Evolutionary conservation across 1,139 yeast genomes (phyloP).

Genomic region (Casaregolazyma suthepensis): DNA sequence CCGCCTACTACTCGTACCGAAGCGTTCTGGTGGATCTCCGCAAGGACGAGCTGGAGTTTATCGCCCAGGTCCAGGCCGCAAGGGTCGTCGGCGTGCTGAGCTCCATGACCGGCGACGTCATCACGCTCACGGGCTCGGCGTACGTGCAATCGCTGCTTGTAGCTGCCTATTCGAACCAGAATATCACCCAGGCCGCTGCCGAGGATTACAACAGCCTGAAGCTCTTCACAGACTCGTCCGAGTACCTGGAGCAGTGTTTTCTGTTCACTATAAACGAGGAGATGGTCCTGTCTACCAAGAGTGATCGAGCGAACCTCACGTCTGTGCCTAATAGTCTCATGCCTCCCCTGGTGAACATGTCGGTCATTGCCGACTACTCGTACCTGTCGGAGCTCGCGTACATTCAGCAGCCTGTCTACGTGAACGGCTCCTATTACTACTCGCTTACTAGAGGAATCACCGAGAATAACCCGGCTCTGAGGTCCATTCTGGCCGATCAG

Average conservation of each 20-base stretch:
- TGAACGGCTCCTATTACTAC: slow-evolving; percentile 16
- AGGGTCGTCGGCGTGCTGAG: slow-evolving; percentile 68
- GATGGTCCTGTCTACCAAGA: not conserved
- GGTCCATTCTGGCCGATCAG: slow-evolving; percentile 11
- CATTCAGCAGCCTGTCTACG: slow-evolving; percentile 21
- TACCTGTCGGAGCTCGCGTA: slow-evolving; percentile 14
- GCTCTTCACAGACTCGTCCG: slow-evolving; percentile 23
- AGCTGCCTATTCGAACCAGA: slow-evolving; percentile 23
- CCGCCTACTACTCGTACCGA: slow-evolving; percentile 57
- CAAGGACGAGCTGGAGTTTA: slow-evolving; percentile 65
- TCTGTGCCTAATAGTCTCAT: slow-evolving; percentile 1
- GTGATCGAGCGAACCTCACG: not conserved
- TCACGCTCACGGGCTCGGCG: slow-evolving; percentile 24
- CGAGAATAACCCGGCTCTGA: slow-evolving; percentile 24
- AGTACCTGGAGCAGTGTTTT: slow-evolving; percentile 22
- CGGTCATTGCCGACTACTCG: slow-evolving; percentile 12
- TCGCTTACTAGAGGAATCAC: slow-evolving; percentile 23
- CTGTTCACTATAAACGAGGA: slow-evolving; percentile 19
- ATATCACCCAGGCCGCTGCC: slow-evolving; percentile 12
- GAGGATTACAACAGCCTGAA: slow-evolving; percentile 16
- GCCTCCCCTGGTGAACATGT: slow-evolving; percentile 16
- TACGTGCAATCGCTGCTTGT: slow-evolving; percentile 28
- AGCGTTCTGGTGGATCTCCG: slow-evolving; percentile 55
- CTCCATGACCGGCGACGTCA: slow-evolving; percentile 55
- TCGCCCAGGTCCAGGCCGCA: slow-evolving; percentile 73